These are phyloP conservation scores for Zymoseptoria crescenta DNA, from an alignment of 2,329 filamentous ascomycete genomes.

Conservation along the genomic window DNA sequence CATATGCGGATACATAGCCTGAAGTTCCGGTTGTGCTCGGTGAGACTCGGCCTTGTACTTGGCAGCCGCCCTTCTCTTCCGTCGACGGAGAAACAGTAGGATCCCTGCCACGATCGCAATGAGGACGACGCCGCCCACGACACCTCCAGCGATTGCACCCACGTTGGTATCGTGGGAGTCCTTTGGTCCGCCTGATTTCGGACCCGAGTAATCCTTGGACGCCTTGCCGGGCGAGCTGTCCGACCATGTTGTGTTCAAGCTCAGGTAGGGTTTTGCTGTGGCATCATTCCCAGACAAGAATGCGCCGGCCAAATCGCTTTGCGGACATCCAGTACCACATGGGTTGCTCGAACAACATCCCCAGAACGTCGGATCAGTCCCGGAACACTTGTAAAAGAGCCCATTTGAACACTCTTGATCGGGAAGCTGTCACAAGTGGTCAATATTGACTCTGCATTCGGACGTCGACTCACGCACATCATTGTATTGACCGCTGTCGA, in stretches of 20 bases:
- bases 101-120: slow-evolving; percentile 3
- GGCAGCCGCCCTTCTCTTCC: slow-evolving; percentile 4
- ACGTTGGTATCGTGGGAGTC: neutral
- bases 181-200: slow-evolving; percentile 1
- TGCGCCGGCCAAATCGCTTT: slow-evolving; percentile 3
- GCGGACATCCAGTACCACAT: slow-evolving; percentile 6
- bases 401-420: slow-evolving; percentile 11
- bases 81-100: slow-evolving; percentile 6
- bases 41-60: neutral
- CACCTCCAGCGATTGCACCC: slow-evolving; percentile 13
- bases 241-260: slow-evolving; percentile 8
- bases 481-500: slow-evolving; percentile 9
- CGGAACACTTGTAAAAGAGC: slow-evolving; percentile 9
- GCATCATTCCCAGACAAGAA: slow-evolving; percentile 8
- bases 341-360: slow-evolving; percentile 7
- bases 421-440: neutral
- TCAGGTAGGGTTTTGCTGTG: slow-evolving; percentile 4
- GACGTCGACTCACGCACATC: neutral
- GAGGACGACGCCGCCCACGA: slow-evolving; percentile 10
- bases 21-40: slow-evolving; percentile 1
- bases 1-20: neutral
- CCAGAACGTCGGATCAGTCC: slow-evolving; percentile 10
- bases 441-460: neutral
- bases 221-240: neutral
- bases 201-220: neutral